Conservation (phyloP, 2,329 filamentous ascomycete genomes). For the Fusarium sp. region DNA sequence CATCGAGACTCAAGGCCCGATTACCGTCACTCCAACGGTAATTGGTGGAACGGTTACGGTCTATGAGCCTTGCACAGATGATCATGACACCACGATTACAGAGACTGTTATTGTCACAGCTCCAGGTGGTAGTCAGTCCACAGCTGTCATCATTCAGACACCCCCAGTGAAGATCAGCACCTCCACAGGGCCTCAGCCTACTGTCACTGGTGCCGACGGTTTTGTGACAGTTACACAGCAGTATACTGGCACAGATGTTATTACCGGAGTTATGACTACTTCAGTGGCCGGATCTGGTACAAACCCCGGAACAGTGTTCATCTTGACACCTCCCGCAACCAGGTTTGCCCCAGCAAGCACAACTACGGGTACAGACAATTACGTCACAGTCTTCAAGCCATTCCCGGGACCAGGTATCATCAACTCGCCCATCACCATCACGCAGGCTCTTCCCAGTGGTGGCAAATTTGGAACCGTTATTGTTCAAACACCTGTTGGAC, state of each 20-base stretch:
- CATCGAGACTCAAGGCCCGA: background rate
- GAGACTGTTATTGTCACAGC: conserved; percentile 15
- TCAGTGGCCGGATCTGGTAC: conserved; percentile 21
- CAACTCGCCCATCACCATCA: conserved; percentile 26
- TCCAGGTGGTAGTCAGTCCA: conserved; percentile 4
- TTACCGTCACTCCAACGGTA: conserved; percentile 17
- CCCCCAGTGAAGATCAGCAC: conserved; percentile 10
- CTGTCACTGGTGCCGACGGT: background rate
- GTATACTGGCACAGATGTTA: conserved; percentile 12
- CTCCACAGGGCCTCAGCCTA: background rate
- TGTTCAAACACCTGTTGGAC: conserved; percentile 4
- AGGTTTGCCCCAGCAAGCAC: conserved; percentile 18
- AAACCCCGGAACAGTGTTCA: conserved; percentile 24
- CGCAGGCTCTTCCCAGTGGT: conserved; percentile 7
- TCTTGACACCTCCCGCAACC: conserved; percentile 21
- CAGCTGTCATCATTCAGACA: conserved; percentile 20
- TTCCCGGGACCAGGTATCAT: conserved; percentile 28
- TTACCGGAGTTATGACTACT: conserved; percentile 25
- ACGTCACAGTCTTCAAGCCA: conserved; percentile 28
- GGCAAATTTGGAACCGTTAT: conserved; percentile 24
- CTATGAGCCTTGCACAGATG: conserved; percentile 15
- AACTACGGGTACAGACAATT: conserved; percentile 16
- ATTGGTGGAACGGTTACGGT: conserved; percentile 19
- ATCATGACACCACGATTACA: conserved; percentile 11
- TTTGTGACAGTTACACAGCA: conserved; percentile 8